These are phyloP conservation scores for Passalora sequoiae DNA, from an alignment of 2,329 filamentous ascomycete species.

Conservation along the genomic window DNA sequence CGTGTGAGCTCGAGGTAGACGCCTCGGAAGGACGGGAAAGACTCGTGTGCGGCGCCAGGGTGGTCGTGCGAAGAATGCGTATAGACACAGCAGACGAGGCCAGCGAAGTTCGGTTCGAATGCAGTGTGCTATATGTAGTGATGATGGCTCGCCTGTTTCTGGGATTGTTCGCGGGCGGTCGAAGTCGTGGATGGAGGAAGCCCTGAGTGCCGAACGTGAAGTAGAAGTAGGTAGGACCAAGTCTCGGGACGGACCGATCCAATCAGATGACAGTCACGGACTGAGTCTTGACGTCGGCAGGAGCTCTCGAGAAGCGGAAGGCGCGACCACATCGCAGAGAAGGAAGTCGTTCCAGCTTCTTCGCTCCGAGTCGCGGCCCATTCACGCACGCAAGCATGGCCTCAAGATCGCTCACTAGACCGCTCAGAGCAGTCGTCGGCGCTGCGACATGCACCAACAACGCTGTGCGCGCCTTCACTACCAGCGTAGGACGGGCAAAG, in stretches of 20 bases:
- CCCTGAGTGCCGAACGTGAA: not conserved
- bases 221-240: no score
- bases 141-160: not conserved
- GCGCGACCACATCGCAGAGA: no score
- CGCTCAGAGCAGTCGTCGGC: constrained; percentile 12
- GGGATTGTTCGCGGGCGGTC: not conserved
- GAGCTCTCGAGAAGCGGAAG: no score
- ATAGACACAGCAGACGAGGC: no score
- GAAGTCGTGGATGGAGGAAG: not conserved
- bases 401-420: constrained; percentile 13
- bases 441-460: constrained; percentile 12
- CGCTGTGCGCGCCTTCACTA: constrained; percentile 40
- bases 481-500: constrained; percentile 40
- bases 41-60: constrained; percentile 5
- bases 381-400: constrained; percentile 10
- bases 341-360: no score
- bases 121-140: not conserved
- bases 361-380: no score
- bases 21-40: not conserved
- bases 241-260: no score
- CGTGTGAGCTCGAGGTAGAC: constrained; percentile 9
- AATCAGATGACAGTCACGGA: no score
- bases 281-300: no score
- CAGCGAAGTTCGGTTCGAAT: not conserved
- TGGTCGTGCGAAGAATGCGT: no score